Evolutionary conservation across 2,329 filamentous ascomycete genomes (phyloP).

Genomic region (Colletotrichum viniferum): DNA sequence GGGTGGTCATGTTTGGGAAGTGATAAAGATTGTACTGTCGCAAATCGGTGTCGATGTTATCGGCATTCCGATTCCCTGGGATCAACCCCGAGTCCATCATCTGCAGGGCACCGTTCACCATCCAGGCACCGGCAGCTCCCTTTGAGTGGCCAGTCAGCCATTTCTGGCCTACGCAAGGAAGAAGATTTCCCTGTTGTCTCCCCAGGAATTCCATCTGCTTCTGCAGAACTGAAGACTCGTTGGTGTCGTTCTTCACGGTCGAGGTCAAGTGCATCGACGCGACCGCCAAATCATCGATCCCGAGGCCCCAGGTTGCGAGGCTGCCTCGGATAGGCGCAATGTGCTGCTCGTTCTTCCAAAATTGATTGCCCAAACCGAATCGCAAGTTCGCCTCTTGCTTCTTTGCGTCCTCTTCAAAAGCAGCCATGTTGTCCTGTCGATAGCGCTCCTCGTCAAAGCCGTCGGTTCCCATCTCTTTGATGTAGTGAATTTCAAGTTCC

Average conservation of each 20-base stretch:
- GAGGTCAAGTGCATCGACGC: slow-evolving; percentile 45
- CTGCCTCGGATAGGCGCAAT: slow-evolving; percentile 39
- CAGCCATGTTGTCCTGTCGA: neutral
- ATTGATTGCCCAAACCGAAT: slow-evolving; percentile 31
- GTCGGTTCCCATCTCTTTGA: neutral
- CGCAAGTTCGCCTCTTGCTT: slow-evolving; percentile 24
- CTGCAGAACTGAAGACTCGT: slow-evolving; percentile 39
- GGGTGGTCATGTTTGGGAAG: slow-evolving; percentile 32
- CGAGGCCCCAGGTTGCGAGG: slow-evolving; percentile 38
- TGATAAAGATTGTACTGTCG: slow-evolving; percentile 33
- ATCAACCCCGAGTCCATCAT: slow-evolving; percentile 34
- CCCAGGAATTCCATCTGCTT: slow-evolving; percentile 38
- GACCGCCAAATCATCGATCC: slow-evolving; percentile 40
- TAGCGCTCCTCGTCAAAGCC: neutral
- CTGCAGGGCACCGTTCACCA: slow-evolving; percentile 42
- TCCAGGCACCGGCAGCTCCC: slow-evolving; percentile 39
- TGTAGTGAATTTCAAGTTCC: neutral
- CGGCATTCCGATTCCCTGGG: slow-evolving; percentile 40
- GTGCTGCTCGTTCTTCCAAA: slow-evolving; percentile 28
- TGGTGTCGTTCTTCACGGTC: slow-evolving; percentile 41
- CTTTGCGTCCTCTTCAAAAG: slow-evolving; percentile 20
- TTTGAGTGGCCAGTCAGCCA: slow-evolving; percentile 41
- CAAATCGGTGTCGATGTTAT: slow-evolving; percentile 37
- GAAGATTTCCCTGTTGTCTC: slow-evolving; percentile 33
- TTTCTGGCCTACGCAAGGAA: slow-evolving; percentile 39